Percentiles rank a stretch among this genome's conserved stretches.
These are phyloP conservation scores for Citrus medica DNA, from an alignment of 345 rosid species.

Conservation along the genomic window DNA sequence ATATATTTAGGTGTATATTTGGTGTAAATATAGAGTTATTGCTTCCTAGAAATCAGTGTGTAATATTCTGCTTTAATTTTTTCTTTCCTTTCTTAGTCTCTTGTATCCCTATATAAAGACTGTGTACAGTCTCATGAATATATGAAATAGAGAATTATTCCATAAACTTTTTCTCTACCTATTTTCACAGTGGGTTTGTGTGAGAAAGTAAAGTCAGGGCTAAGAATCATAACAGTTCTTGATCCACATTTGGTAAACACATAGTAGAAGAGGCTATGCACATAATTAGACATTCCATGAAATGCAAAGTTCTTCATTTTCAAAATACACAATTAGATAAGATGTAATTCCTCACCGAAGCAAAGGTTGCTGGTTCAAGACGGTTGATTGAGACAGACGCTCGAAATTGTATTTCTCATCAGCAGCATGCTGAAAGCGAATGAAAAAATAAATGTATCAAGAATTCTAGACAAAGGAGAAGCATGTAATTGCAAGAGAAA, in stretches of 20 bases:
- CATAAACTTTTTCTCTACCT: neutral
- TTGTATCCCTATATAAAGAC: no score
- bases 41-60: no score
- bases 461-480: neutral
- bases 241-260: neutral
- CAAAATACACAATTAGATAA: conserved; percentile 12
- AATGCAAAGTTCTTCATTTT: neutral
- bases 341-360: conserved; percentile 62
- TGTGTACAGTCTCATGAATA: no score
- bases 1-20: no score
- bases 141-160: no score
- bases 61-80: no score
- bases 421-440: conserved; percentile 83
- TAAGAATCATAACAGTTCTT: neutral
- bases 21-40: no score
- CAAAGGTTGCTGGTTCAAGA: conserved; percentile 92
- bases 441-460: conserved; percentile 20
- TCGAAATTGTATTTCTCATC: conserved; percentile 98
- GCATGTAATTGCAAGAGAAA: conserved; percentile 4
- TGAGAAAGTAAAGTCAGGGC: neutral
- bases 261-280: neutral
- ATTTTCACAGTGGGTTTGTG: neutral
- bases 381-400: conserved; percentile 73
- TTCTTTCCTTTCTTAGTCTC: no score
- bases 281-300: neutral